Base-by-base conservation (phyloP, 495 filamentous ascomycete genomes). In the Amorphotheca resinae region DNA sequence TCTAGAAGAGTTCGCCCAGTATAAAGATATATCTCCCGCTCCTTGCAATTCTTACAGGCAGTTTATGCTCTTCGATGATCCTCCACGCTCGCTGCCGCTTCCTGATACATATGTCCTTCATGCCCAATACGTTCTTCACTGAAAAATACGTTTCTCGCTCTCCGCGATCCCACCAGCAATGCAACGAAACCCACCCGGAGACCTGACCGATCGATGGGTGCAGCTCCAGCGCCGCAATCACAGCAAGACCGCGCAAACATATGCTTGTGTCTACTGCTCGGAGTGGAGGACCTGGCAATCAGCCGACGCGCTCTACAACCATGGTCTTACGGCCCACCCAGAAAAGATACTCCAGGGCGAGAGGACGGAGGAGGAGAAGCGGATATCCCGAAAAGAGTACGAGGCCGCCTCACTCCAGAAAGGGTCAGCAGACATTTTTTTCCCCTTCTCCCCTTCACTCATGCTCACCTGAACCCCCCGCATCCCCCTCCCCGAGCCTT, bases 171-270 rank as follows among this genome's bases (percentile, higher is more conserved):
- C n/a, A n/a, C n/a, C n/a, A n/a, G n/a, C n/a, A n/a, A n/a, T n/a
- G n/a, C n/a, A n/a, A n/a, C n/a, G n/a, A n/a, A n/a, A n/a, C n/a
- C n/a, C n/a, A n/a, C n/a, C n/a, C n/a, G n/a, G n/a, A n/a, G n/a
- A n/a, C n/a, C n/a, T n/a, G n/a, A n/a, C n/a, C 34, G 48, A 50
- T 6, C 2, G 6, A 14, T 50, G 42, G 42, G 30, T 44, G 5
- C 33, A 39, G 12, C 34, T 39, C 33, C 46, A 49, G 16, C 16
- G 38, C 8, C 18, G 41, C 5, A 38, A 23, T 15, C 1, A 28
- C n/a, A 45, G 14, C 20, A 42, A 42, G 18, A 37, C 26, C 2
- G 39, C 46, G 6, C 2, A 38, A 18, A 11, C 17, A 0, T 46
- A 25, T 11, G 38, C 44, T 1, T 51, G 49, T 20, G 18, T 36